These are phyloP conservation scores for Botrytis aclada DNA, from an alignment of 2,329 filamentous ascomycete genomes.

Conservation along the genomic window DNA sequence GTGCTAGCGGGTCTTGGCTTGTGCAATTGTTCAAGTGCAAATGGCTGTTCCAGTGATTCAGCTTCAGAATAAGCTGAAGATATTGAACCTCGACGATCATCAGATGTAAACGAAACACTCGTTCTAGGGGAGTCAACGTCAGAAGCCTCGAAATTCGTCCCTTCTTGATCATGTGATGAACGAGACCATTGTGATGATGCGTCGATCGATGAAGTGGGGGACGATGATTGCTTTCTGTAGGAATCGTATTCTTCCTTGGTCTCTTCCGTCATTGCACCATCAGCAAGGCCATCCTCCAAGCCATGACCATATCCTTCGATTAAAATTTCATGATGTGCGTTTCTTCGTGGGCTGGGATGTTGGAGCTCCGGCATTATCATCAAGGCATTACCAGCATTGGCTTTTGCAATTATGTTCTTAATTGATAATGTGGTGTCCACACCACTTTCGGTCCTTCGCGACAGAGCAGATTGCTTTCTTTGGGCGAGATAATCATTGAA, in stretches of 20 bases:
- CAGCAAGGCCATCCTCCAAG: not conserved
- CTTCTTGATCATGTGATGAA: conserved; percentile 16
- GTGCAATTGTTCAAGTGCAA: not conserved
- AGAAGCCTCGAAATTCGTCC: not conserved
- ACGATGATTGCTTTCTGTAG: conserved; percentile 1
- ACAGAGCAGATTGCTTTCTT: conserved; percentile 26
- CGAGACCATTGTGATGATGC: conserved; percentile 13
- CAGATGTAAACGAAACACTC: conserved; percentile 8
- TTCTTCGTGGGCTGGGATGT: conserved; percentile 31
- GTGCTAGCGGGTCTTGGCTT: conserved; percentile 21
- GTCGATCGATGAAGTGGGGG: conserved; percentile 1
- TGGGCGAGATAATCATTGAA: conserved; percentile 50
- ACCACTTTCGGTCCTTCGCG: conserved; percentile 20
- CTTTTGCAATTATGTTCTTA: conserved; percentile 33
- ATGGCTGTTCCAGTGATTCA: not conserved
- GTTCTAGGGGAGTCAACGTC: not conserved
- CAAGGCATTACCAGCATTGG: conserved; percentile 35
- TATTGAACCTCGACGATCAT: not conserved
- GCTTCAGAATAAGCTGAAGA: not conserved
- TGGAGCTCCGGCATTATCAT: conserved; percentile 31
- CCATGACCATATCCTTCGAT: conserved; percentile 55
- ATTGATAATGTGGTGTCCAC: conserved; percentile 27
- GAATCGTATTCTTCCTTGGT: not conserved
- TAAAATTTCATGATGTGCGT: conserved; percentile 49
- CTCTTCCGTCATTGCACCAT: not conserved